Evolutionary conservation across 2,329 filamentous ascomycete species (phyloP).

Genomic region (Penicillium sp.): DNA sequence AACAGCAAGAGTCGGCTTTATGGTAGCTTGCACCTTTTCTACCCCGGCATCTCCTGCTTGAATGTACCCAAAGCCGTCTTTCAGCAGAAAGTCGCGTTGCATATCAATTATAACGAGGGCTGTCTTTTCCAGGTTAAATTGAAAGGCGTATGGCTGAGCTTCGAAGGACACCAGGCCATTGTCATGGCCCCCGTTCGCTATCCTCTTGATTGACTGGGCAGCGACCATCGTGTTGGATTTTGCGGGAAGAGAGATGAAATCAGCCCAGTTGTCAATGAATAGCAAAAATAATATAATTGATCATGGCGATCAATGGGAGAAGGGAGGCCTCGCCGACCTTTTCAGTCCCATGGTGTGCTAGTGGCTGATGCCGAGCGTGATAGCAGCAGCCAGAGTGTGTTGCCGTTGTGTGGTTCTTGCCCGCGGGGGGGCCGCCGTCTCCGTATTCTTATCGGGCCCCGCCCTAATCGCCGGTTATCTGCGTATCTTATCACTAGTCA

Average conservation of each 20-base stretch:
- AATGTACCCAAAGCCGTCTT: constrained; percentile 50
- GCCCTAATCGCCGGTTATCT: no score
- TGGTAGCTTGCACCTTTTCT: constrained; percentile 18
- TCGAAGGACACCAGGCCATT: neutral
- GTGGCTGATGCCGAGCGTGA: no score
- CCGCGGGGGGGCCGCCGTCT: no score
- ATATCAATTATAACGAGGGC: constrained; percentile 52
- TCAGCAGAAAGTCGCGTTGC: constrained; percentile 51
- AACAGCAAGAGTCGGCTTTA: constrained; percentile 39
- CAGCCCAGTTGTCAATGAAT: no score
- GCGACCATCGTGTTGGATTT: constrained; percentile 5
- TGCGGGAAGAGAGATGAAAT: no score
- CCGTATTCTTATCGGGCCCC: neutral
- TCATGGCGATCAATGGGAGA: no score
- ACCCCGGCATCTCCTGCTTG: constrained; percentile 42
- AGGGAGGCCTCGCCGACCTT: no score
- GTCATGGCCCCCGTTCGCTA: neutral
- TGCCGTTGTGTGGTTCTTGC: neutral
- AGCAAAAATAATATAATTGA: no score
- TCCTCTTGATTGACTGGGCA: constrained; percentile 5
- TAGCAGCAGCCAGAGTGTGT: no score
- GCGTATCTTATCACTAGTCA: no score
- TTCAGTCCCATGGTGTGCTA: no score
- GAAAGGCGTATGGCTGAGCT: constrained; percentile 45
- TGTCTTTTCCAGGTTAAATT: constrained; percentile 44